phyloP scores from a whole-genome alignment of 2,329 filamentous ascomycete species.

The Stagonosporopsis chrysanthemi region DNA sequence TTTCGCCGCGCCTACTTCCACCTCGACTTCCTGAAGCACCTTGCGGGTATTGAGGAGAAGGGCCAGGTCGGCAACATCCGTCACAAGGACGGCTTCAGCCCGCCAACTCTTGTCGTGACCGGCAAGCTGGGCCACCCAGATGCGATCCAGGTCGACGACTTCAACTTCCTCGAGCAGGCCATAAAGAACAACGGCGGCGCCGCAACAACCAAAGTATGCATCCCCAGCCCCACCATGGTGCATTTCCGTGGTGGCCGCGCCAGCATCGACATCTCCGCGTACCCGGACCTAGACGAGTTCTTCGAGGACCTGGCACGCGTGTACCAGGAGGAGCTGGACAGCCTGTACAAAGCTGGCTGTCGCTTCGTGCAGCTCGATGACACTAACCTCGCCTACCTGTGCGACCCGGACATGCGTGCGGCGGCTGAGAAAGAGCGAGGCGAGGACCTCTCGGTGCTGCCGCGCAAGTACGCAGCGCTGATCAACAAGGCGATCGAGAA shows the following conservation, averaged over 20 bases:
- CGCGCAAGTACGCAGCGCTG: constrained; percentile 61
- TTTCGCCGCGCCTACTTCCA: constrained; percentile 66
- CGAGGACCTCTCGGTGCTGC: constrained; percentile 58
- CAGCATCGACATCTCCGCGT: constrained; percentile 60
- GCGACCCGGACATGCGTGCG: constrained; percentile 63
- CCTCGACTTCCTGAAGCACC: constrained; percentile 64
- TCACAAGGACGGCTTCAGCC: constrained; percentile 56
- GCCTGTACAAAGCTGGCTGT: constrained; percentile 62
- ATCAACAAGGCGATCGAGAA: constrained; percentile 64
- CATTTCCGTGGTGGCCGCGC: constrained; percentile 65
- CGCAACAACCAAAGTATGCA: constrained; percentile 63
- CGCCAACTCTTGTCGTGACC: constrained; percentile 62
- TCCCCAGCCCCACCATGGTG: constrained; percentile 66
- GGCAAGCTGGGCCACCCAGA: constrained; percentile 62
- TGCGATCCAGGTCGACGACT: constrained; percentile 65
- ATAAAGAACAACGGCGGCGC: constrained; percentile 52
- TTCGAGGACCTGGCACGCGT: constrained; percentile 64
- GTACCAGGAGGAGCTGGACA: constrained; percentile 63
- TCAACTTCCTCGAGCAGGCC: constrained; percentile 60
- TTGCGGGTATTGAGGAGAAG: constrained; percentile 61
- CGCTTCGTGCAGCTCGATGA: constrained; percentile 67
- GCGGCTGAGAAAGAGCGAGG: constrained; percentile 60
- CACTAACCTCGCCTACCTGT: constrained; percentile 67
- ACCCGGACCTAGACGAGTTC: constrained; percentile 63
- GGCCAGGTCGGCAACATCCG: constrained; percentile 56